Conservation (phyloP, 805 yeast genomes). For the Candida easanensis region DNA sequence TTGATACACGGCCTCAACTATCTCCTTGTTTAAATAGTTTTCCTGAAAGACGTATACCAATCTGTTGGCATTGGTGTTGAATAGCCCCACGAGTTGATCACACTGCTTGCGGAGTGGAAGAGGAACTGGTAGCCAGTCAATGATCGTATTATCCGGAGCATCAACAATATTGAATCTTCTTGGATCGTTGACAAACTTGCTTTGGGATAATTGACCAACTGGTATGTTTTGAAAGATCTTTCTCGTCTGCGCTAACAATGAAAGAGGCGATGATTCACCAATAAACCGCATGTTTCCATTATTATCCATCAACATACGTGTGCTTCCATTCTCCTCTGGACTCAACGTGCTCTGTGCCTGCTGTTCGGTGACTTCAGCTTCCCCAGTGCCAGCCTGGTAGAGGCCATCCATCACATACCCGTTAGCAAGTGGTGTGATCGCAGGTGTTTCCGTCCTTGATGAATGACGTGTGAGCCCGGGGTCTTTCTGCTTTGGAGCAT, state of each 20-base stretch:
- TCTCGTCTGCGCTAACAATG: slow-evolving; percentile 1
- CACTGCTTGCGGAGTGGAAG: slow-evolving; percentile 1
- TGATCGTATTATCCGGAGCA: slow-evolving; percentile 1
- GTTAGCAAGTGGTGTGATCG: background rate
- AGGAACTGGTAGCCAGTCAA: background rate
- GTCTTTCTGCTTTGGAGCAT: background rate
- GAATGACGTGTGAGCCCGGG: background rate
- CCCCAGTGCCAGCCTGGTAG: background rate
- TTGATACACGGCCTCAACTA: background rate
- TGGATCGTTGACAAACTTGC: slow-evolving; percentile 4
- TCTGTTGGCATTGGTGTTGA: background rate
- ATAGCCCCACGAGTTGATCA: background rate
- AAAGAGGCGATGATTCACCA: slow-evolving; percentile 6
- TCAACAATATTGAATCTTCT: slow-evolving; percentile 3
- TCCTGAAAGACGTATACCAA: slow-evolving; percentile 1
- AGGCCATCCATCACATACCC: slow-evolving; percentile 2
- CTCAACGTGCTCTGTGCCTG: slow-evolving; percentile 1
- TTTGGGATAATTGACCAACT: background rate
- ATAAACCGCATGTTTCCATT: slow-evolving; percentile 4
- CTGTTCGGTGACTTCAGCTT: too few species aligned
- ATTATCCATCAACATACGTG: slow-evolving; percentile 2
- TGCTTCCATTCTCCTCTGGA: slow-evolving; percentile 4
- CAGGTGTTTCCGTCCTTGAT: background rate
- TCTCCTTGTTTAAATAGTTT: background rate
- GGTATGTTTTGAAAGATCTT: background rate